Evolutionary conservation across 306 rosid species (phyloP).

Genomic region (Dalbergia cochinchinensis): DNA sequence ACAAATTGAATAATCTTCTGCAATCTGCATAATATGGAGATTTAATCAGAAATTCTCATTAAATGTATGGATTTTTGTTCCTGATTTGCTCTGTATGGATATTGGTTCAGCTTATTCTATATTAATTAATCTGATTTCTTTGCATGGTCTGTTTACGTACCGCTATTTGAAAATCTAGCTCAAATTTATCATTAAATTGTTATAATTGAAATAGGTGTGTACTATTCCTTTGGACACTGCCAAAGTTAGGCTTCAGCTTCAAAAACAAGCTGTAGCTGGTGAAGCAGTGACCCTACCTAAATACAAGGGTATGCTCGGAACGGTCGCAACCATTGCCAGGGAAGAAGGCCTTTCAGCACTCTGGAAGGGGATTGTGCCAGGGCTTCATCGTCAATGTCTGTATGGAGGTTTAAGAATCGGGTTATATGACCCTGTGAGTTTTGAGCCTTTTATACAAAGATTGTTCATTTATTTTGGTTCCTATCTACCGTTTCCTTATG

Average conservation of each 20-base stretch:
- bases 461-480: slow-evolving; percentile 33
- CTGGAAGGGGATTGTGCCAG: slow-evolving; percentile 97
- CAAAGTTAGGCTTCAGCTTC: slow-evolving; percentile 97
- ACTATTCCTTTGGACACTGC: slow-evolving; percentile 98
- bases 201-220: slow-evolving; percentile 64
- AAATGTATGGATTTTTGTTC: neutral
- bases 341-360: slow-evolving; percentile 92
- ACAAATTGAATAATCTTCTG: neutral
- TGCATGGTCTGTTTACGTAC: slow-evolving; percentile 29
- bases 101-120: slow-evolving; percentile 25
- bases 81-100: slow-evolving; percentile 24
- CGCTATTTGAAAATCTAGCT: slow-evolving; percentile 22
- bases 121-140: slow-evolving; percentile 19
- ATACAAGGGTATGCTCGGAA: slow-evolving; percentile 92
- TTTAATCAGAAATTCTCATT: slow-evolving; percentile 13
- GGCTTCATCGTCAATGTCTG: slow-evolving; percentile 91
- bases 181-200: slow-evolving; percentile 16
- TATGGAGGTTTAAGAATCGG: slow-evolving; percentile 95
- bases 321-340: slow-evolving; percentile 91
- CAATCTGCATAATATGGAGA: neutral
- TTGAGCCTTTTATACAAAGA: neutral
- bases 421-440: slow-evolving; percentile 91
- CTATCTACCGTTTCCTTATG: slow-evolving; percentile 25
- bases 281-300: slow-evolving; percentile 74
- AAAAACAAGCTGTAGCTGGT: slow-evolving; percentile 74